Percentiles rank a stretch among this genome's conserved stretches.
Conservation (phyloP, 805 yeast genomes). For the Lachancea fermentati region DNA sequence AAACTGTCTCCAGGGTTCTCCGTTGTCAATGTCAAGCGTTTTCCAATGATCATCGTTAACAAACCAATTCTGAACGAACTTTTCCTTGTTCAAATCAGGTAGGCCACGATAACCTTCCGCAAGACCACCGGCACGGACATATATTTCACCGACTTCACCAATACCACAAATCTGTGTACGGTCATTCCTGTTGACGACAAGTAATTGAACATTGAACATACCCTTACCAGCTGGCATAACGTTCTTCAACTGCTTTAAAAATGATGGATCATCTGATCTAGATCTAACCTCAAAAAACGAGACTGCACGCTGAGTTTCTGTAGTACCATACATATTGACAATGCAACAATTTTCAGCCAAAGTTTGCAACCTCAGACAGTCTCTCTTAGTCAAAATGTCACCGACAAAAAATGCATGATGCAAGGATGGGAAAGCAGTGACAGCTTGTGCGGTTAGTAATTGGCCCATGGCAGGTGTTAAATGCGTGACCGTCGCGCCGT, state of each 20-base stretch:
- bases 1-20: conserved; percentile 60
- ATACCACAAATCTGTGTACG: conserved; percentile 91
- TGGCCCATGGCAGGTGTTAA: conserved; percentile 99
- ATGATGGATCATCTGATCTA: conserved; percentile 58
- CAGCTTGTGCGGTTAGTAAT: conserved; percentile 89
- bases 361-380: conserved; percentile 86
- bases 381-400: conserved; percentile 94
- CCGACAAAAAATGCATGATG: conserved; percentile 99
- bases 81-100: conserved; percentile 81
- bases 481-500: conserved; percentile 93
- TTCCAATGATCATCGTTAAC: conserved; percentile 61
- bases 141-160: conserved; percentile 98
- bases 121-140: conserved; percentile 96
- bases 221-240: conserved; percentile 99
- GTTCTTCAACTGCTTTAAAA: conserved; percentile 81
- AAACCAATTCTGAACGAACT: conserved; percentile 90
- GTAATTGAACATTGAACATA: conserved; percentile 89
- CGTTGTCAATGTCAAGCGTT: conserved; percentile 45
- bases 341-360: conserved; percentile 84
- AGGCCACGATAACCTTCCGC: conserved; percentile 94
- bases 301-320: conserved; percentile 98
- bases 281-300: conserved; percentile 87
- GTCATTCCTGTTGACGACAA: conserved; percentile 89
- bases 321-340: conserved; percentile 98
- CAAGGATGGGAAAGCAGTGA: conserved; percentile 73